Percentiles rank a stretch among this genome's conserved stretches.
phyloP scores from a whole-genome alignment of 768 basidiomycete genomes.

The Amanita jacksonii region DNA sequence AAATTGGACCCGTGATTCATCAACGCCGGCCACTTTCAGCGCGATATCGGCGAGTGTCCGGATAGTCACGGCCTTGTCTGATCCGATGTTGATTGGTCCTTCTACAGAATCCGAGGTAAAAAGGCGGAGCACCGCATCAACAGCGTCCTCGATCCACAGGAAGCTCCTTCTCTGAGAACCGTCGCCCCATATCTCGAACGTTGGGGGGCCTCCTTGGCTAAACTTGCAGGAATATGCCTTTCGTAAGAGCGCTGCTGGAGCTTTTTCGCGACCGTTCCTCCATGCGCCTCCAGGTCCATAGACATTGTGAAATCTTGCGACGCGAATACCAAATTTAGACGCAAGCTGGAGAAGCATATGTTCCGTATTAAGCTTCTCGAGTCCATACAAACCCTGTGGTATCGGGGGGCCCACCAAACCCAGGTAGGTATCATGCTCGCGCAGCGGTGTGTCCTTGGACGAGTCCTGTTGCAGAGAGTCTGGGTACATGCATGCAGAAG shows the following conservation, averaged over 20 bases:
- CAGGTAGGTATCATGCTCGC: conserved; percentile 35
- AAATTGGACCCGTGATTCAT: conserved; percentile 19
- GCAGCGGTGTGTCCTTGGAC: conserved; percentile 30
- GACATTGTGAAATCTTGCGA: conserved; percentile 52
- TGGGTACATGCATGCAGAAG: conserved; percentile 53
- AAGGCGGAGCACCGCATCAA: conserved; percentile 38
- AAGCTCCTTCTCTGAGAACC: conserved; percentile 47
- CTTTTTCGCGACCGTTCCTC: conserved; percentile 48
- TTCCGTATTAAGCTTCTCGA: conserved; percentile 47
- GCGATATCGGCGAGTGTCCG: conserved; percentile 33
- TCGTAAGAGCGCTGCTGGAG: conserved; percentile 44
- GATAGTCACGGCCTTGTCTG: conserved; percentile 33
- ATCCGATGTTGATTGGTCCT: conserved; percentile 41
- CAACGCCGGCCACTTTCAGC: conserved; percentile 21
- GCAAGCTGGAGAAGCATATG: conserved; percentile 28
- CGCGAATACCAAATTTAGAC: conserved; percentile 26
- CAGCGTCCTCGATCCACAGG: conserved; percentile 44
- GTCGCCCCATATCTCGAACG: conserved; percentile 49
- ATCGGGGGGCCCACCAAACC: conserved; percentile 21
- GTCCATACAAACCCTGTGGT: conserved; percentile 50
- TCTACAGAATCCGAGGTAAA: conserved; percentile 24
- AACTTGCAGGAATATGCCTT: conserved; percentile 34
- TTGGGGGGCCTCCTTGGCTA: conserved; percentile 3
- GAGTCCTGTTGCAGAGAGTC: conserved; percentile 26
- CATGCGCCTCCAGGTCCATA: conserved; percentile 47